Evolutionary conservation across 768 basidiomycete genomes (phyloP), one percentile per base, ranked within the genome.

Genomic region (Phanerodontia chrysosporium): DNA sequence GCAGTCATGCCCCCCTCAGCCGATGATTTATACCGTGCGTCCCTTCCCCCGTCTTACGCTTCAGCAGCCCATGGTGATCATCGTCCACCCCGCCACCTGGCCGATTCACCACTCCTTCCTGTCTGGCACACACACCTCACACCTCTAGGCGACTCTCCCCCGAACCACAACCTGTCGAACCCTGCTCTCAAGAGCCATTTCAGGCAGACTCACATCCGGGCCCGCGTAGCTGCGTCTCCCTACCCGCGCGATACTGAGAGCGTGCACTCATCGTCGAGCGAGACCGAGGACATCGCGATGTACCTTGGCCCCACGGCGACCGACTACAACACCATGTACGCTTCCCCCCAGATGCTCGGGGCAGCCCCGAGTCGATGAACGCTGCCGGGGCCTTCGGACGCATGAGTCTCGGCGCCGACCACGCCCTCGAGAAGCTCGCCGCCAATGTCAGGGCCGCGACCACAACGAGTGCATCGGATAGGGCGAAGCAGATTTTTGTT

Each of bases 401-500:
- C 62, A 87, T 92, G 87, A 80, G 85, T 21, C 73, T 93, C 70
- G 83, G 79, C 63, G 80, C 85, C 46, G 92, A 92, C 75, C 87
- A 90, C 63, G 83, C 83, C 6, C 79, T 94, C 57, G 91, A 93
- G 75, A 92, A 92, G 75, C 78, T 93, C 57, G 92, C 92, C 3
- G 87, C 86, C 45, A 92, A 91, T 65, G 90, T 93, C 35, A 85
- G 92, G 52, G 87, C 88, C 45, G 92, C 92, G 13, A 94, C 92
- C 2, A 95, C 92, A 8, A 93, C 92, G 39, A 92, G 89, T 67
- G 92, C 92, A 52, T 93, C 92, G 12, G 92, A 95, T 72, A 77
- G 92, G 67, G 92, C 92, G 54, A 93, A 93, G 67, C 90, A 93
- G 74, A 92, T 93, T 66, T 95, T 95, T 67, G 92, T 94, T 21